Evolutionary conservation across 768 basidiomycete species (phyloP), one percentile per base, ranked within the genome.

Genomic region (Chiua virens): DNA sequence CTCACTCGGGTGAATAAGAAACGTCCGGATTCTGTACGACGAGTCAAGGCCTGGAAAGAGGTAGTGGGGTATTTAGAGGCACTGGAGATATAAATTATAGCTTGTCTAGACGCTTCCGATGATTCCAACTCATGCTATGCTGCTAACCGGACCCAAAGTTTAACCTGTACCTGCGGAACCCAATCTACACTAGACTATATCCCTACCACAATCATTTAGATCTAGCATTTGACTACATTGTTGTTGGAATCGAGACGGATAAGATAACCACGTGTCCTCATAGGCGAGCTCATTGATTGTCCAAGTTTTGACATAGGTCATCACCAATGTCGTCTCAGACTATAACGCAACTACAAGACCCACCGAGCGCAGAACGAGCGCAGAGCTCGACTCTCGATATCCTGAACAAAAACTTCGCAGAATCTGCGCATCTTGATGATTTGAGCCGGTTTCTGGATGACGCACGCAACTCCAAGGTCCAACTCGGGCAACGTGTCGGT

Each of bases 11-110:
- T 79, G 37, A 70, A 64, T 17, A 35, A 47, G 13, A 71, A 75
- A 14, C 77, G 75, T 22, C 73, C 71, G 13, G 30, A 46, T 21
- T 76, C 75, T 13, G 41, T 85, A 41, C 72, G 65, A 56, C 71
- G 87, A 47, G 83, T 80, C n/a, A 76, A 72, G 55, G 73, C 82
- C 62, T 91, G 89, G 89, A 63, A 66, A 14, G 82, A 79, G 57
- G 84, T 81, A 36, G 69, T 85, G 38, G 56, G 56, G 27, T 77
- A 78, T 74, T 71, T 83, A 1, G 69, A 74, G 53, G 49, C 62
- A 17, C 40, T 15, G 13, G 40, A 35, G 46, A 25, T 37, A 20
- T 44, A 32, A 23, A 27, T 27, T 5, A 27, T 27, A 8, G 25
- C 25, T n/a, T n/a, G n/a, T n/a, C n/a, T n/a, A n/a, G n/a, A n/a